A percentile compares a stretch with the other conserved stretches of the same genome.
Conservation (phyloP, 495 filamentous ascomycete genomes). For the Collariella sp. region DNA sequence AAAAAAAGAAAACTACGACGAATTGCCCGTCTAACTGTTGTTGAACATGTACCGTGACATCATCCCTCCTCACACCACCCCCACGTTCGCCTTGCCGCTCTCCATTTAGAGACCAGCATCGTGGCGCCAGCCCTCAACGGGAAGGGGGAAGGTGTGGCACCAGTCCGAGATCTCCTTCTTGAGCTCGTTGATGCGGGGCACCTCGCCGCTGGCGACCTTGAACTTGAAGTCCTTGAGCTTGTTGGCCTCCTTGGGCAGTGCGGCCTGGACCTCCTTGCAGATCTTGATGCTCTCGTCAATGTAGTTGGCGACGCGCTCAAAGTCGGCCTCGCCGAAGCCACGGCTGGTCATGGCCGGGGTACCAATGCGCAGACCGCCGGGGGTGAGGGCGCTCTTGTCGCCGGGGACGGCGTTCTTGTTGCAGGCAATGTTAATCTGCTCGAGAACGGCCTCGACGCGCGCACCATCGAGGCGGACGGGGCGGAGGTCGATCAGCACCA, state of each 20-base stretch:
- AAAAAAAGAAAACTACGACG: background rate
- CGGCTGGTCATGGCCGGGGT: constrained; percentile 95
- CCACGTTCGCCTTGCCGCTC: background rate
- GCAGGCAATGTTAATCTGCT: constrained; percentile 96
- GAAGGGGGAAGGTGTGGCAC: constrained; percentile 88
- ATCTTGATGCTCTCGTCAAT: constrained; percentile 77
- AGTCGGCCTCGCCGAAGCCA: constrained; percentile 89
- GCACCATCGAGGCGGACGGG: constrained; percentile 77
- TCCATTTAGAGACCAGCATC: constrained; percentile 40
- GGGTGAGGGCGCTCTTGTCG: constrained; percentile 94
- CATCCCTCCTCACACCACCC: background rate
- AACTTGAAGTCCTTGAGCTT: constrained; percentile 99
- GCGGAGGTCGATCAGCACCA: constrained; percentile 91
- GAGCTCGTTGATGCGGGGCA: constrained; percentile 69
- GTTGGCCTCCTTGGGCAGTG: constrained; percentile 91
- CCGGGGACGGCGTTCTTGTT: constrained; percentile 99
- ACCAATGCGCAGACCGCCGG: constrained; percentile 89
- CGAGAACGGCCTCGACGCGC: constrained; percentile 90
- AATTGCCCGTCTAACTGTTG: constrained; percentile 3
- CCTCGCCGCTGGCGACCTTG: constrained; percentile 69
- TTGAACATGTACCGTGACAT: constrained; percentile 13
- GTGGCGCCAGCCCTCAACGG: constrained; percentile 58
- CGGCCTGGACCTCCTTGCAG: constrained; percentile 72
- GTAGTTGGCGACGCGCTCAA: constrained; percentile 81
- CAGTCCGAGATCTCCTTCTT: constrained; percentile 83